phyloP scores from a whole-genome alignment of 1,284 basidiomycete genomes.

The Ganoderma lingzhi region DNA sequence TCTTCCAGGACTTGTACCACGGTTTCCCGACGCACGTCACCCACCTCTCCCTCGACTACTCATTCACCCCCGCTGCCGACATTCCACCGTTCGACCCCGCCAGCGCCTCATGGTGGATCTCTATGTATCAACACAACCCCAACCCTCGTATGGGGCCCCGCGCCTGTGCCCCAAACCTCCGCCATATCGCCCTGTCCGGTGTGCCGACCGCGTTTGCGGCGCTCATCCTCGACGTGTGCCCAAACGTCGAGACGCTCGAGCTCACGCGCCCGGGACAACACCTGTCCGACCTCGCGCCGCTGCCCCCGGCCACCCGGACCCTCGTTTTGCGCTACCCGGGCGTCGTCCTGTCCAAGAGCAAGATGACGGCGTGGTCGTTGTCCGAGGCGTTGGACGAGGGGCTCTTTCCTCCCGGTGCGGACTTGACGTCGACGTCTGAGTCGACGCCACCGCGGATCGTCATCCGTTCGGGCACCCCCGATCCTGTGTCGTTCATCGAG shows the following conservation, averaged over 20 bases:
- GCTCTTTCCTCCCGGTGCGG: constrained; percentile 15
- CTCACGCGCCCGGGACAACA: constrained; percentile 27
- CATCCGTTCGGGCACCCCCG: constrained; percentile 27
- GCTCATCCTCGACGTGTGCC: constrained; percentile 38
- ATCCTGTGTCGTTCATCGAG: constrained; percentile 24
- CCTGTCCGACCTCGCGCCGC: constrained; percentile 26
- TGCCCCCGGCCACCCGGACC: constrained; percentile 36
- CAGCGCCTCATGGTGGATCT: too few species aligned
- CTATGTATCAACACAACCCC: too few species aligned
- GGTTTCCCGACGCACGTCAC: constrained; percentile 43
- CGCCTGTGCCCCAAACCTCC: constrained; percentile 29
- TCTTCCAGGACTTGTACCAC: constrained; percentile 40
- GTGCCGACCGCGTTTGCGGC: constrained; percentile 39
- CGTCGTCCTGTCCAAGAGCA: constrained; percentile 10
- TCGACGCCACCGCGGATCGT: constrained; percentile 19
- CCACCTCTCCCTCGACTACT: constrained; percentile 41
- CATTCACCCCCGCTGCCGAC: constrained; percentile 30
- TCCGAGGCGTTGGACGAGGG: constrained; percentile 24
- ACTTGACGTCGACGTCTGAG: not conserved
- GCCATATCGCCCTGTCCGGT: constrained; percentile 37
- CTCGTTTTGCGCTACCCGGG: constrained; percentile 31
- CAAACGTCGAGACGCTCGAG: constrained; percentile 38
- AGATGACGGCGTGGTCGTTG: constrained; percentile 31
- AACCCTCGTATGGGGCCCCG: too few species aligned
- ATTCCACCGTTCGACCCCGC: constrained; percentile 22